Conservation (phyloP, 2,329 filamentous ascomycete species). For the Teratosphaeria destructans region DNA sequence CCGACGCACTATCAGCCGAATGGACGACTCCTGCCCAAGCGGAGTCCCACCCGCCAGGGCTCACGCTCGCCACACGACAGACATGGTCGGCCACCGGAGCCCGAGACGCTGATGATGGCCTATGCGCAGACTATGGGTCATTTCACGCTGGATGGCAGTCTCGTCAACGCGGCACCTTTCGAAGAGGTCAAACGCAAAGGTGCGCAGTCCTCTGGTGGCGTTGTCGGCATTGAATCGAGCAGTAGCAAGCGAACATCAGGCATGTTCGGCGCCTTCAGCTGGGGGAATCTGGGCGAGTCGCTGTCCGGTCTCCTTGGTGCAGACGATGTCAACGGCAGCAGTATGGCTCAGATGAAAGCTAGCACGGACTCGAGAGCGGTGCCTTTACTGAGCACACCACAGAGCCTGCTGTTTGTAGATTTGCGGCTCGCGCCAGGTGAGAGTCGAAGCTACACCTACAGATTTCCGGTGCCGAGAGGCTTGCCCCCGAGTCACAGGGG, state of each 20-base stretch:
- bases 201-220: conserved; percentile 72
- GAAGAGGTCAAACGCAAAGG: conserved; percentile 94
- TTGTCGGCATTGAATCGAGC: conserved; percentile 60
- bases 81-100: conserved; percentile 35
- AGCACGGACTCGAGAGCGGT: conserved; percentile 77
- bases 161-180: conserved; percentile 81
- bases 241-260: conserved; percentile 64
- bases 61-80: conserved; percentile 28
- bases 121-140: conserved; percentile 90
- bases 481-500: conserved; percentile 87
- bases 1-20: conserved; percentile 47
- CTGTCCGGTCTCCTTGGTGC: conserved; percentile 78
- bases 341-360: conserved; percentile 89
- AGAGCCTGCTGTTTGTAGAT: conserved; percentile 93
- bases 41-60: conserved; percentile 32
- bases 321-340: conserved; percentile 64
- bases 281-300: conserved; percentile 79
- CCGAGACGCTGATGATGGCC: conserved; percentile 92
- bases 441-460: conserved; percentile 76
- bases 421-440: conserved; percentile 78
- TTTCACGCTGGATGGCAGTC: conserved; percentile 81
- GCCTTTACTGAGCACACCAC: conserved; percentile 84
- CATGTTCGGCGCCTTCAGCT: conserved; percentile 73
- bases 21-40: conserved; percentile 43
- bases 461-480: conserved; percentile 74